Conservation (phyloP, 1,284 basidiomycete genomes). For the Tylopilus orsonianus region DNA sequence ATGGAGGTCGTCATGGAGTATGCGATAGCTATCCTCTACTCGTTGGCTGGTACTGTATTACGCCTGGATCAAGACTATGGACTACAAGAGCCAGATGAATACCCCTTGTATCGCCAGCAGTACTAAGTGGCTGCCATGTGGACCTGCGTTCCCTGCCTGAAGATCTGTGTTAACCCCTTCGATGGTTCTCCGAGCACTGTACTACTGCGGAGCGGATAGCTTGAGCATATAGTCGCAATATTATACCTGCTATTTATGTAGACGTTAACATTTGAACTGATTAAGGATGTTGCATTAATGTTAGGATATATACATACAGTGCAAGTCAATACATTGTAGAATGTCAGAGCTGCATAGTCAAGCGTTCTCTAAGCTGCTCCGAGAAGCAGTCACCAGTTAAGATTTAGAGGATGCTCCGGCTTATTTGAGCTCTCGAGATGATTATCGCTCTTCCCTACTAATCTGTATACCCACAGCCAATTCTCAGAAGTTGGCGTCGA, state of each 20-base stretch:
- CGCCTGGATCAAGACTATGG: constrained; percentile 36
- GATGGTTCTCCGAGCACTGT: too few relatives aligned
- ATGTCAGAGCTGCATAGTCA: constrained; percentile 75
- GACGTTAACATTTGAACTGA: neutral
- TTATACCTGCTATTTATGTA: constrained; percentile 1
- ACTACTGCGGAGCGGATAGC: neutral
- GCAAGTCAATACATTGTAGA: neutral
- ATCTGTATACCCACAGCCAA: constrained; percentile 51
- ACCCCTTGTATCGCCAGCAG: constrained; percentile 26
- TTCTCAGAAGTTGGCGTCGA: constrained; percentile 38
- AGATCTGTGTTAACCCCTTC: neutral
- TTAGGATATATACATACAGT: neutral
- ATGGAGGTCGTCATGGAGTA: constrained; percentile 62
- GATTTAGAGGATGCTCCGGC: constrained; percentile 67
- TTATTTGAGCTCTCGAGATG: constrained; percentile 64
- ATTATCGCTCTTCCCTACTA: constrained; percentile 42
- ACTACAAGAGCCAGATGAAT: constrained; percentile 31
- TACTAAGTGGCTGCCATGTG: constrained; percentile 18
- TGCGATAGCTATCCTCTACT: constrained; percentile 47
- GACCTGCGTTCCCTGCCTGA: neutral
- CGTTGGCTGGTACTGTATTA: constrained; percentile 39
- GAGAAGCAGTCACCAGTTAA: constrained; percentile 38
- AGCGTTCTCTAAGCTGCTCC: constrained; percentile 57
- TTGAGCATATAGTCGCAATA: neutral
- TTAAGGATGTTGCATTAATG: neutral